Percentiles rank a stretch among this genome's conserved stretches.
Conservation (phyloP, 345 rosid genomes). For the Aquilaria sinensis region DNA sequence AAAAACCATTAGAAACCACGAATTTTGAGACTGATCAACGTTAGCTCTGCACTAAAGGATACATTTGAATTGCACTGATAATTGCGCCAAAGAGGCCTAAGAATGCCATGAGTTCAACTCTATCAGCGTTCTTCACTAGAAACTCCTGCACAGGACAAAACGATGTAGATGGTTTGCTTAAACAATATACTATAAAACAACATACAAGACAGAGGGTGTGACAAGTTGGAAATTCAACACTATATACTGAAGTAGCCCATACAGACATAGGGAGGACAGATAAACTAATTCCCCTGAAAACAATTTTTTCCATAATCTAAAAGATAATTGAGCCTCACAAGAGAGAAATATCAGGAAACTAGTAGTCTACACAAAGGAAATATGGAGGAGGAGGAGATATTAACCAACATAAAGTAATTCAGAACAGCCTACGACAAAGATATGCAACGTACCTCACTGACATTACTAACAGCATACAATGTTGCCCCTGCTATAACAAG, state of each 20-base stretch:
- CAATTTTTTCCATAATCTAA: too few relatives aligned
- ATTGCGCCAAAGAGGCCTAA: slow-evolving; percentile 80
- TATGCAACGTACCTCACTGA: slow-evolving; percentile 45
- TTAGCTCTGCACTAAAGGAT: slow-evolving; percentile 39
- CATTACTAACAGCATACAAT: slow-evolving; percentile 60
- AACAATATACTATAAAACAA: neutral
- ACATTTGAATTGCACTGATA: slow-evolving; percentile 83
- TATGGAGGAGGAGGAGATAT: too few relatives aligned
- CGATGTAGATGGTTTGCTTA: neutral
- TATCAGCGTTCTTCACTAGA: slow-evolving; percentile 76
- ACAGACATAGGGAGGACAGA: too few relatives aligned
- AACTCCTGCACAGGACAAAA: slow-evolving; percentile 45
- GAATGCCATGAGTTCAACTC: slow-evolving; percentile 74
- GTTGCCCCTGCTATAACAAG: slow-evolving; percentile 70
- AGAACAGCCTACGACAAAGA: neutral
- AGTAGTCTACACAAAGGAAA: neutral
- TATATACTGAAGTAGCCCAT: too few relatives aligned
- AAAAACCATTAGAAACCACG: neutral
- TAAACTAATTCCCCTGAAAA: too few relatives aligned
- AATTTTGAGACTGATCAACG: slow-evolving; percentile 9
- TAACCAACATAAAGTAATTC: neutral
- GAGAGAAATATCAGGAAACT: too few relatives aligned
- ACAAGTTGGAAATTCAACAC: too few relatives aligned
- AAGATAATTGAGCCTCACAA: too few relatives aligned
- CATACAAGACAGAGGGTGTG: too few relatives aligned